Percentiles rank a stretch among this genome's conserved stretches.
Conservation (phyloP, 176 grass and related monocot genomes). For the Alopecurus myosuroides region DNA sequence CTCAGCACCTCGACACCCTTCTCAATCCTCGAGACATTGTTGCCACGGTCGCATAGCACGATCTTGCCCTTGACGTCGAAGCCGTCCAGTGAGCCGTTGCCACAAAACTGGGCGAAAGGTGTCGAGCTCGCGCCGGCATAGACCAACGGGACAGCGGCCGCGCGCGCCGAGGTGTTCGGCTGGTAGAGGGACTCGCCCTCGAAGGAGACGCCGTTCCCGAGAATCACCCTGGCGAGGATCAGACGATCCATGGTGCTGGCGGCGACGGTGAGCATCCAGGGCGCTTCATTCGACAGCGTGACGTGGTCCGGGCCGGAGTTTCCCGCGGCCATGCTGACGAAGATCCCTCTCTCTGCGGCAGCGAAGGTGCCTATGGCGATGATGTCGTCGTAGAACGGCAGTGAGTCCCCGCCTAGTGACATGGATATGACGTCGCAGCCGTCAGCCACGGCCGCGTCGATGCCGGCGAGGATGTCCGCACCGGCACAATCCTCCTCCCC, state of each 20-base stretch:
- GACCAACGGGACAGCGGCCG: background rate
- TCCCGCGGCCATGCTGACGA: background rate
- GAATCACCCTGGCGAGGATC: background rate
- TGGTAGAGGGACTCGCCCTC: background rate
- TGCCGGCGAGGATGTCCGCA: constrained; percentile 12
- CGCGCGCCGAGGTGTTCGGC: background rate
- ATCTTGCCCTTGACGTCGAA: constrained; percentile 32
- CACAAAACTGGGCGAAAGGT: background rate
- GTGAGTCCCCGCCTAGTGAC: background rate
- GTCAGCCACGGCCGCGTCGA: constrained; percentile 32
- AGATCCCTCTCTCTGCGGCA: background rate
- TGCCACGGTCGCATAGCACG: constrained; percentile 1
- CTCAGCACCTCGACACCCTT: background rate
- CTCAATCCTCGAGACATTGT: background rate
- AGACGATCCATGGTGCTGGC: constrained; percentile 41
- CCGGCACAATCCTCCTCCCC: background rate
- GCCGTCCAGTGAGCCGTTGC: background rate
- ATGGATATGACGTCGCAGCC: constrained; percentile 36
- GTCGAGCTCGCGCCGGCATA: background rate
- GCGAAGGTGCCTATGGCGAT: background rate
- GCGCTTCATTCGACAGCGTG: background rate
- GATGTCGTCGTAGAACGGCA: background rate
- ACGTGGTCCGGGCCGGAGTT: background rate
- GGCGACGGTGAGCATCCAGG: constrained; percentile 3
- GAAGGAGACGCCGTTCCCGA: background rate